Percentiles rank a stretch among this genome's conserved stretches.
Evolutionary conservation across 2,329 filamentous ascomycete genomes (phyloP).

Genomic region (Cladophialophora immunda): DNA sequence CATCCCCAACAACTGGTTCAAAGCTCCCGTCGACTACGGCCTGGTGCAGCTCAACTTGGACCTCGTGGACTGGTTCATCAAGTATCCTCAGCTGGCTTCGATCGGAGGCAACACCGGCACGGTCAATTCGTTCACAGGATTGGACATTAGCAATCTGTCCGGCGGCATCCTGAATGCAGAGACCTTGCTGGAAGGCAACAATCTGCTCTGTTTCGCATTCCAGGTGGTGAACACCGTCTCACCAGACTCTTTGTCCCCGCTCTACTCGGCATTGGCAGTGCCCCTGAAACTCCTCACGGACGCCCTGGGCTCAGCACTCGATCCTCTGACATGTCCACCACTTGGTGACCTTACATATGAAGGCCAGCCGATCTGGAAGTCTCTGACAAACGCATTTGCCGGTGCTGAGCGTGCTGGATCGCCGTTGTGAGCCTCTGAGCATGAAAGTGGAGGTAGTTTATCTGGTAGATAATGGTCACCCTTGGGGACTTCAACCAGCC

Average conservation of each 20-base stretch:
- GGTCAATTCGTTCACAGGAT: conserved; percentile 60
- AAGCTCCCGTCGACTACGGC: conserved; percentile 56
- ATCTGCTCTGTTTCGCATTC: conserved; percentile 51
- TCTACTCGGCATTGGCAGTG: conserved; percentile 44
- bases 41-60: conserved; percentile 55
- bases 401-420: conserved; percentile 38
- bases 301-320: conserved; percentile 43
- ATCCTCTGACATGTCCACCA: conserved; percentile 46
- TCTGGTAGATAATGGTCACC: not conserved
- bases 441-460: not conserved
- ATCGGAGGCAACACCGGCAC: conserved; percentile 64
- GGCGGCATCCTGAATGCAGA: conserved; percentile 50
- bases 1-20: conserved; percentile 64
- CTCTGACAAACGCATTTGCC: conserved; percentile 43
- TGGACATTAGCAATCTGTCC: conserved; percentile 55
- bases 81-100: conserved; percentile 54
- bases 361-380: conserved; percentile 45
- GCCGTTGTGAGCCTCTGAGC: conserved; percentile 11
- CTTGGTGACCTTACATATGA: conserved; percentile 46
- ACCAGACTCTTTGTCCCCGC: conserved; percentile 45
- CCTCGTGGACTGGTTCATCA: conserved; percentile 47
- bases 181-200: conserved; percentile 51
- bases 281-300: conserved; percentile 45
- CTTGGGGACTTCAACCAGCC: not conserved
- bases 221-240: conserved; percentile 47